These are phyloP conservation scores for Aspergillus japonicus DNA, from an alignment of 2,329 filamentous ascomycete genomes.

Conservation along the genomic window DNA sequence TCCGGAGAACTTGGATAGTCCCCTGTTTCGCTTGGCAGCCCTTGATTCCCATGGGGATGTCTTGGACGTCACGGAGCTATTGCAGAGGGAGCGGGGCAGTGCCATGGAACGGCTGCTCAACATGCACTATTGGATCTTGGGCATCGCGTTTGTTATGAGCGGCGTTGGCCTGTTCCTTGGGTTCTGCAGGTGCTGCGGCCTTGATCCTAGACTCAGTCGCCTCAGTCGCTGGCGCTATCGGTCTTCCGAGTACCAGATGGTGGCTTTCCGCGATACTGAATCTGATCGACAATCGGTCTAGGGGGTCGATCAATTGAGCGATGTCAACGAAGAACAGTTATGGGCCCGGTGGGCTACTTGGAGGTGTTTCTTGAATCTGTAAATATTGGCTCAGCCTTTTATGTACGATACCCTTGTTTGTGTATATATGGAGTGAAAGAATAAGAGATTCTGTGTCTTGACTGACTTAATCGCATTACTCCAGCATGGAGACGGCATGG, in stretches of 20 bases:
- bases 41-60: conserved; percentile 19
- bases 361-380: not conserved
- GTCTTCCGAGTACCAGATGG: conserved; percentile 16
- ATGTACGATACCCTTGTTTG: conserved; percentile 1
- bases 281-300: not conserved
- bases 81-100: conserved; percentile 11
- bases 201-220: conserved; percentile 2
- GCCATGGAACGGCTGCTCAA: conserved; percentile 7
- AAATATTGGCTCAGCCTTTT: not conserved
- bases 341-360: too few species aligned
- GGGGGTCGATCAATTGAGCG: not conserved
- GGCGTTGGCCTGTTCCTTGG: conserved; percentile 15
- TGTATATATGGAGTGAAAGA: not conserved
- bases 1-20: conserved; percentile 11
- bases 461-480: not conserved
- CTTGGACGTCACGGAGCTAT: conserved; percentile 16
- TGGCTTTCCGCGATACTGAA: conserved; percentile 15
- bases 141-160: conserved; percentile 13
- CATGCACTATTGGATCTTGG: conserved; percentile 16
- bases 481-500: too few species aligned
- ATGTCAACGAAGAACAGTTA: too few species aligned
- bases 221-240: conserved; percentile 7
- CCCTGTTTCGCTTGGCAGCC: conserved; percentile 22
- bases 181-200: conserved; percentile 13
- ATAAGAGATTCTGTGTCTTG: not conserved